These are phyloP conservation scores for Botrytis paeoniae DNA, from an alignment of 2,329 filamentous ascomycete species.

Conservation along the genomic window DNA sequence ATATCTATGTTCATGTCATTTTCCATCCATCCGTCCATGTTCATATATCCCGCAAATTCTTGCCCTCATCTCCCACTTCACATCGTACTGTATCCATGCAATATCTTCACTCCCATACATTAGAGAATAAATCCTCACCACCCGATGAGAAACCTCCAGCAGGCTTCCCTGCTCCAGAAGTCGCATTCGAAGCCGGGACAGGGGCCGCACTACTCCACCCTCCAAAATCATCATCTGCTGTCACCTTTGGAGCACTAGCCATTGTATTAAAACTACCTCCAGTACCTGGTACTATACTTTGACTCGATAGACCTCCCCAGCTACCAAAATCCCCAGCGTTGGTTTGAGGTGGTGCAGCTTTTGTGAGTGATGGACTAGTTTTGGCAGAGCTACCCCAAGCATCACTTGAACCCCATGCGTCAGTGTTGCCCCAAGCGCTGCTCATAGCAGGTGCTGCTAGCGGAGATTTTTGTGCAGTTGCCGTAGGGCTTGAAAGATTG, in stretches of 20 bases:
- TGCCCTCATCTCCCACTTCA: background rate
- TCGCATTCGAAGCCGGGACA: slow-evolving; percentile 53
- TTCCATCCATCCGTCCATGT: slow-evolving; percentile 3
- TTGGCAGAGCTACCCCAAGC: slow-evolving; percentile 70
- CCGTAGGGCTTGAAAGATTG: slow-evolving; percentile 63
- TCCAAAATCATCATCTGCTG: slow-evolving; percentile 92
- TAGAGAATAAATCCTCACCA: slow-evolving; percentile 87
- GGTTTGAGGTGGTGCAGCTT: slow-evolving; percentile 39
- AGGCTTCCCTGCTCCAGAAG: slow-evolving; percentile 50
- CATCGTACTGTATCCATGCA: background rate
- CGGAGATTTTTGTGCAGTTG: slow-evolving; percentile 44
- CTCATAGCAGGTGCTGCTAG: slow-evolving; percentile 40
- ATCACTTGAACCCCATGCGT: slow-evolving; percentile 80
- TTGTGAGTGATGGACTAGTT: slow-evolving; percentile 47
- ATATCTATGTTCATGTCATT: slow-evolving; percentile 21
- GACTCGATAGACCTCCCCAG: slow-evolving; percentile 49
- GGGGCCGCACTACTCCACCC: slow-evolving; percentile 81
- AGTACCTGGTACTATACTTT: slow-evolving; percentile 59
- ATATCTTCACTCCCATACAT: slow-evolving; percentile 76
- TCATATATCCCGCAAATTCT: background rate
- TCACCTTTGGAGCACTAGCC: slow-evolving; percentile 60
- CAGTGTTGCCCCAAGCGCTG: slow-evolving; percentile 47
- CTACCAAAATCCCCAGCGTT: slow-evolving; percentile 60
- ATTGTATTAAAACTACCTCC: slow-evolving; percentile 58
- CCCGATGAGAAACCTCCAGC: slow-evolving; percentile 36